Percentiles rank a stretch among this genome's conserved stretches.
Evolutionary conservation across 495 filamentous ascomycete genomes (phyloP).

Genomic region (Hyphodiscus hymeniophilus): DNA sequence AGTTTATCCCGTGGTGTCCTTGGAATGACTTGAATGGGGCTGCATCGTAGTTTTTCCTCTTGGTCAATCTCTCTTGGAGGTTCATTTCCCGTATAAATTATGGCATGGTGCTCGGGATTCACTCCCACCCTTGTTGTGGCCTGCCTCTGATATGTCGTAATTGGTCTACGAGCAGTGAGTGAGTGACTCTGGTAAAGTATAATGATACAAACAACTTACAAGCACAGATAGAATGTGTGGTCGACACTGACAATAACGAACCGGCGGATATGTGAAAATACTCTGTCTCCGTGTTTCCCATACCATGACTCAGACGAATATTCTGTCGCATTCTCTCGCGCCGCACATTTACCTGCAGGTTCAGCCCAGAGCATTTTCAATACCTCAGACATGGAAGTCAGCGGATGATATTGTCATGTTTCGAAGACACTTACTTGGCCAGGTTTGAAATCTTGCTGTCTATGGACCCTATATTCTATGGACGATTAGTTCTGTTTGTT

Average conservation of each 20-base stretch:
- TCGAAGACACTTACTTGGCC: neutral
- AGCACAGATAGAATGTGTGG: conserved; percentile 9
- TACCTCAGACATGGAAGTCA: neutral
- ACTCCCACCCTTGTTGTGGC: neutral
- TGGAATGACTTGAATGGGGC: conserved; percentile 8
- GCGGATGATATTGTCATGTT: neutral
- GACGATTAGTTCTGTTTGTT: neutral
- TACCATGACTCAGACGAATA: too few relatives aligned
- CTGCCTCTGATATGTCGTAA: neutral
- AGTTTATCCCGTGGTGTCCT: conserved; percentile 3
- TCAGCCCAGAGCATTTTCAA: neutral
- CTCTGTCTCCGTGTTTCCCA: neutral
- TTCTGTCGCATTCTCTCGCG: too few relatives aligned
- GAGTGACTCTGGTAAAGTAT: neutral
- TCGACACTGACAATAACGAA: conserved; percentile 11
- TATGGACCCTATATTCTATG: neutral
- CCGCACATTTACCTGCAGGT: neutral
- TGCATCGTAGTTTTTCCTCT: conserved; percentile 6
- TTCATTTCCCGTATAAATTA: conserved; percentile 13
- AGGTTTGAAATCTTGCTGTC: neutral
- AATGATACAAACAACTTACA: conserved; percentile 2
- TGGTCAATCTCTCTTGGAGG: neutral
- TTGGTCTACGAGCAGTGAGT: conserved; percentile 3
- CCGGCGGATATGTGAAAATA: conserved; percentile 3
- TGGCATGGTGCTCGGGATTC: conserved; percentile 6